Base-by-base conservation (phyloP, 208 protist species). In the Leishmania turanica region DNA sequence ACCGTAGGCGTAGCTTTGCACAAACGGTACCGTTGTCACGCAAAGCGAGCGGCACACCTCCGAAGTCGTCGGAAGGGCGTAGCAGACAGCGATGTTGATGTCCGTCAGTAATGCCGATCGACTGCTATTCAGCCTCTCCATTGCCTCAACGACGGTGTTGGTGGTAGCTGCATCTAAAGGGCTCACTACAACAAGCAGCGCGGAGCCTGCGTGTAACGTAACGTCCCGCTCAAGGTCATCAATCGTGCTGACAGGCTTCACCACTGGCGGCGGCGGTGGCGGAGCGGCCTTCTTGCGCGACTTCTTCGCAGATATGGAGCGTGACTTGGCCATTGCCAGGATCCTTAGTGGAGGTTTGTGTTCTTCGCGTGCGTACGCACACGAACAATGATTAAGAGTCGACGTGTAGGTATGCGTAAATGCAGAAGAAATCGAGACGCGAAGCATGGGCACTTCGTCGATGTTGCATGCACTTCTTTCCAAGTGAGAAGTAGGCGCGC, bases 111-210 rank as follows among this genome's bases (percentile, higher is more conserved):
- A 42, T 6, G 82, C 68, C 0, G 91, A 84, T 34, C 93, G 91
- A 49, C 89, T 89, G 56, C 71, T 83, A 77, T 97, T 97, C 49
- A 97, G 84, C 24, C 92, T 90, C 81, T 95, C 92, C 51, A 95
- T 74, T 15, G 78, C 89, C 0, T 89, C 80, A 31, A 95, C 79
- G 2, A 95, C 87, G 37, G 76, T 85, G 70, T 89, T 79, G 13
- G 84, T 84, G 72, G 89, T 86, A n/a, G 80, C 74, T 19, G 86
- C 77, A 75, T 90, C 93, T 15, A 93, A 78, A 2, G 91, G 76
- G 2, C 89, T 90, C 15, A 97, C 84, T 8, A 95, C 87, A 1
- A 91, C 84, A 11, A 97, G 85, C 8, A 97, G 75, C 24, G 86
- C 87, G 37, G 80, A 78, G 42, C 91, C 93, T 0, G 85, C 66